Evolutionary conservation across 345 rosid genomes (phyloP), one percentile per base, ranked within the genome.

Genomic region (Atalantia buxifolia): DNA sequence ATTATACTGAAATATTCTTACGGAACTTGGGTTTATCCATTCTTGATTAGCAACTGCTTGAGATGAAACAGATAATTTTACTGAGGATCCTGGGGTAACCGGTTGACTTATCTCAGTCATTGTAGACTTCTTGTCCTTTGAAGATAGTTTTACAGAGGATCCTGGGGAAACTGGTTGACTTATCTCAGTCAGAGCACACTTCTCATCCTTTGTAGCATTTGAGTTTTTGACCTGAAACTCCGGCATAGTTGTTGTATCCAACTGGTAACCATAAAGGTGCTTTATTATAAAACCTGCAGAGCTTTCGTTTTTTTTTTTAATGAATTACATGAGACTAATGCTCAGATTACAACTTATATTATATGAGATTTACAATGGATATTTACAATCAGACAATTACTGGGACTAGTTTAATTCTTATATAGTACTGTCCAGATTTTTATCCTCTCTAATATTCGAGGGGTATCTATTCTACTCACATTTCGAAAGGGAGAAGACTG

Each of bases 171-270:
- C n/a, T n/a, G n/a, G n/a, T n/a, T n/a, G n/a, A n/a, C n/a, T n/a
- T n/a, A n/a, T n/a, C n/a, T n/a, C n/a, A n/a, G n/a, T n/a, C n/a
- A n/a, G n/a, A n/a, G n/a, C 31, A 30, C 31, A 30, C 16, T 75
- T 78, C 27, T 50, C 75, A 60, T 80, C 77, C 55, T 50, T 66
- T 2, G 53, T 30, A 2, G 68, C 78, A 79, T 36, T 81, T 65
- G 77, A 79, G 80, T 78, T 84, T 80, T 61, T 81, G 75, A 85
- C 59, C 72, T 77, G 66, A 67, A 61, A 66, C 64, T 81, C 83
- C 3, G 85, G 73, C 45, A 74, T 61, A n/a, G 40, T 63, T 13
- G 55, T 48, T 42, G 4, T 42, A 50, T 80, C 86, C 64, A 81
- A 62, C 55, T 82, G 85, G 78, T 67, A 56, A 83, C 33, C 81